Evolutionary conservation across 208 protist species (phyloP), one percentile per base, ranked within the genome.

Genomic region (Entamoeba moshkovskii): DNA sequence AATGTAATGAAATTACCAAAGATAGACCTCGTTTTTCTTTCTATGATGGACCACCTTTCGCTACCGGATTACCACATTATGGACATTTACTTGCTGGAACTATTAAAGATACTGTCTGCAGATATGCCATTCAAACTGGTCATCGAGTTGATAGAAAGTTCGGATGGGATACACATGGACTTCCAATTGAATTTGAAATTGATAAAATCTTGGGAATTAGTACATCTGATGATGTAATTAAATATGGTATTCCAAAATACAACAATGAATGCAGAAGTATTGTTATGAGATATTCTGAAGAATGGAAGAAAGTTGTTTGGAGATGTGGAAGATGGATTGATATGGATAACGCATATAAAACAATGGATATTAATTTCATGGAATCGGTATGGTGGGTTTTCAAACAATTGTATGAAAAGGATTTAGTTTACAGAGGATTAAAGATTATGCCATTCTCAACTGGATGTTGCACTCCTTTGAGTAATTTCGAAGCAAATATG

Each of bases 321-420:
- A 97, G 99, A 48, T 94, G 98, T 29, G 99, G 98, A 38, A 97
- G 99, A 52, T 99, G 99, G 99, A 99, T 99, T 94, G 98, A 99
- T 96, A 99, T 99, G 94, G 96, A 98, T 25, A 98, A 99, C 95
- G 98, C 99, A 95, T 99, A 99, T 97, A 99, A 99, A 96, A 99
- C 99, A 25, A 98, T 99, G 97, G 96, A 99, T 95, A 94, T 97
- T 8, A 95, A 94, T 25, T 99, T 99, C 97, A 99, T 99, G 99
- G 99, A 99, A 96, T 98, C 96, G 94, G 98, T 99, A n/a, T 99
- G 99, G 99, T 99, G 98, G 98, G 99, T 99, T 1, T 99, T 99
- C 96, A 97, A 97, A 92, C 94, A 99, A 95, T 95, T 99, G 18
- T 98, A 96, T 96, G 96, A 99, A n/a, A 99, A 99, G 95, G 96